Evolutionary conservation across 129 eudicot species (phyloP).

Genomic region (Rutidosis leptorrhynchoides): DNA sequence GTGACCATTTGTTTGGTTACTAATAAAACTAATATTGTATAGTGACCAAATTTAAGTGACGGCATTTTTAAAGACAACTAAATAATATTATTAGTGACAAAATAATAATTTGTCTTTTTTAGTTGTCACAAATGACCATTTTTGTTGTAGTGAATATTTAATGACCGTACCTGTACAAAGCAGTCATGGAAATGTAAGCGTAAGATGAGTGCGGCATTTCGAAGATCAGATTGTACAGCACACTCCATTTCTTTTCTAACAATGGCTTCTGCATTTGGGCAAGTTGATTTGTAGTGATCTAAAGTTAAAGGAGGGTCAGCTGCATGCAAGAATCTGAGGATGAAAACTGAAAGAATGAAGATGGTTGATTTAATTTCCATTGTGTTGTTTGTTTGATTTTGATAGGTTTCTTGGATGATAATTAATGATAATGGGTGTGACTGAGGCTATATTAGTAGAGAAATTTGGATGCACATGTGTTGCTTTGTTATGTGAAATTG

Average conservation of each 20-base stretch:
- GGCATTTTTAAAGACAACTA: too few species aligned
- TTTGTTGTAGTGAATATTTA: too few species aligned
- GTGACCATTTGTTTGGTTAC: too few species aligned
- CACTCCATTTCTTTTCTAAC: conserved; percentile 93
- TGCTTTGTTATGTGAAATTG: conserved; percentile 31
- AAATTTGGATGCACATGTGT: conserved; percentile 14
- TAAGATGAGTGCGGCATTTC: conserved; percentile 79
- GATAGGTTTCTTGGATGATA: conserved; percentile 21
- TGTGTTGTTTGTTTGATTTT: conserved; percentile 14
- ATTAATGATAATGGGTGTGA: conserved; percentile 37
- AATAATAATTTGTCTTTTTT: too few species aligned
- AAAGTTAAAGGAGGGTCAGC: conserved; percentile 57
- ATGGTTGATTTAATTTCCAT: conserved; percentile 37
- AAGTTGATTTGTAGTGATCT: conserved; percentile 69
- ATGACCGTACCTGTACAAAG: conserved; percentile 64
- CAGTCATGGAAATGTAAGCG: conserved; percentile 93
- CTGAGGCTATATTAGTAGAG: conserved; percentile 35
- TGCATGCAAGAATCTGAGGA: conserved; percentile 41
- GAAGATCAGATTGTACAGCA: conserved; percentile 67
- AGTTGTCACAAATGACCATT: too few species aligned
- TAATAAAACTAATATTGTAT: too few species aligned
- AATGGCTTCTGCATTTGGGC: conserved; percentile 61
- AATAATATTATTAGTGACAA: too few species aligned
- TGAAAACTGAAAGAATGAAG: conserved; percentile 31
- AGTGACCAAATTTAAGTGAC: too few species aligned